A percentile compares a stretch with the other conserved stretches of the same genome.
Conservation (phyloP, 192 early-diverging fungal genomes). For the Backusella sp. region DNA sequence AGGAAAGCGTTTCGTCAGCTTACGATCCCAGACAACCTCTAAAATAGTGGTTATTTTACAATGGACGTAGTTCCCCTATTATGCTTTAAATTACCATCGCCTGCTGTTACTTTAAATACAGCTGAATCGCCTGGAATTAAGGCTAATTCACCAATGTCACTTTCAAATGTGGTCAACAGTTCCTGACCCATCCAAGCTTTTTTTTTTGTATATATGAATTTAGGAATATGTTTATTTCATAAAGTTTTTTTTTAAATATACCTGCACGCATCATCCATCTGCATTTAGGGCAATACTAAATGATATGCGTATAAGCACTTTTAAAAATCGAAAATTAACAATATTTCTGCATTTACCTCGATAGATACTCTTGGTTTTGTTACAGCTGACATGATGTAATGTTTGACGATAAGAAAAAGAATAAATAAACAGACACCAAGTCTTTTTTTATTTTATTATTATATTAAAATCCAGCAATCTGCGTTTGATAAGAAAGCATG, state of each 20-base stretch:
- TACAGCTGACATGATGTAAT: background rate
- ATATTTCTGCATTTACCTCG: constrained; percentile 16
- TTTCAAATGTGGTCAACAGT: constrained; percentile 63
- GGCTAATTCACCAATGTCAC: constrained; percentile 62
- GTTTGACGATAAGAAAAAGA: background rate
- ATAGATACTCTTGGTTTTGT: constrained; percentile 34
- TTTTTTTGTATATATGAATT: background rate
- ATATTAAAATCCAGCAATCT: no score
- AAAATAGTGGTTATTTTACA: background rate
- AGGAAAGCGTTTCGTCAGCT: constrained; percentile 62
- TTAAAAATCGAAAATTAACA: background rate
- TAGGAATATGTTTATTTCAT: background rate
- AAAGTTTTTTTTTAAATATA: background rate
- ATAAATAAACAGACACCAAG: background rate
- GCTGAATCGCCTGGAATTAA: constrained; percentile 57
- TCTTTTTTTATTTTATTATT: no score
- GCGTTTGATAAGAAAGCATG: no score
- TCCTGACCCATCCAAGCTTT: constrained; percentile 72
- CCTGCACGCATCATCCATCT: constrained; percentile 56
- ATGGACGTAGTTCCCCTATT: background rate
- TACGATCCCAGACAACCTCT: constrained; percentile 65
- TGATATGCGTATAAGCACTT: no score
- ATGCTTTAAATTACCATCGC: constrained; percentile 44
- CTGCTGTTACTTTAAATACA: constrained; percentile 48
- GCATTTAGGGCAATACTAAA: constrained; percentile 56